Evolutionary conservation across 2,329 filamentous ascomycete genomes (phyloP).

Genomic region (Paracamarosporium sp.): DNA sequence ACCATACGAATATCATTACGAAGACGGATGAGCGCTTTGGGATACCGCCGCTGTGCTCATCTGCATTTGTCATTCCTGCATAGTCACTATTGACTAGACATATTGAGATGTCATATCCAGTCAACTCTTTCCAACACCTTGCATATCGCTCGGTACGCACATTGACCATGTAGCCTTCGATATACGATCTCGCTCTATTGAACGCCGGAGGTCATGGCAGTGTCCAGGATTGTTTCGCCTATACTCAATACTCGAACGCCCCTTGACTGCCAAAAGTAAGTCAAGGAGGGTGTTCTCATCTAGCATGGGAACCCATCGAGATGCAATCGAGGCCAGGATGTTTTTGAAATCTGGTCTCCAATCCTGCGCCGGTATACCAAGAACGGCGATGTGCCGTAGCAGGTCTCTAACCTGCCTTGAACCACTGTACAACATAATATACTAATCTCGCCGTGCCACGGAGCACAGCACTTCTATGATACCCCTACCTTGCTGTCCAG

Average conservation of each 20-base stretch:
- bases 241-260: not conserved
- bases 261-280: not conserved
- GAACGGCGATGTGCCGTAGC: not conserved
- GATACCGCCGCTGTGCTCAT: not conserved
- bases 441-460: not conserved
- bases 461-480: slow-evolving; percentile 4
- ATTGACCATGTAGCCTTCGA: not conserved
- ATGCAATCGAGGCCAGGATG: not conserved
- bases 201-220: not conserved
- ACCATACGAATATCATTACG: slow-evolving; percentile 40
- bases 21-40: slow-evolving; percentile 22
- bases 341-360: not conserved
- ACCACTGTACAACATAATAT: not conserved
- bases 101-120: not conserved
- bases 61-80: not conserved
- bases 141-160: not conserved
- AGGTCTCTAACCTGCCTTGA: not conserved
- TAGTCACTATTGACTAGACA: not conserved
- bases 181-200: not conserved
- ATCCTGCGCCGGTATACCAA: not conserved
- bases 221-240: not conserved
- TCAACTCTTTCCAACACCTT: not conserved
- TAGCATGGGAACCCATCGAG: not conserved
- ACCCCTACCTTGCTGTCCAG: slow-evolving; percentile 2
- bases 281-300: not conserved